A percentile compares a stretch with the other conserved stretches of the same genome.
These are phyloP conservation scores for Elaeis guineensis DNA, from an alignment of 176 grass and related monocot genomes.

Conservation along the genomic window DNA sequence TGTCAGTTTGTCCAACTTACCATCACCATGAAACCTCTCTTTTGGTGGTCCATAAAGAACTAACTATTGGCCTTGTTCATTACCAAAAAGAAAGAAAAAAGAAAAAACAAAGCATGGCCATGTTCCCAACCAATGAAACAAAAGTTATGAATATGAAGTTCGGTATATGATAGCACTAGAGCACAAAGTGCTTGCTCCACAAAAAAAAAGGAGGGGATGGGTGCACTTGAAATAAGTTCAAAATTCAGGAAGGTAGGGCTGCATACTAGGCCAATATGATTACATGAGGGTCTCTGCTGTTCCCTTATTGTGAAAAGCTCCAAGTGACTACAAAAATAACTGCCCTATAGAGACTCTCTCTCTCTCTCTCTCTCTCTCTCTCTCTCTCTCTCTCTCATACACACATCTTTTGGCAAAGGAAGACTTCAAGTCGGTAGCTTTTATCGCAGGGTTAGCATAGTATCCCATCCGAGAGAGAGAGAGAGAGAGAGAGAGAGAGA, in stretches of 20 bases:
- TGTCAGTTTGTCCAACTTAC: too few relatives aligned
- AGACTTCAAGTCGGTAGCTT: conserved; percentile 12
- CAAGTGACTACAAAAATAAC: conserved; percentile 4
- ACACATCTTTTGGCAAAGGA: conserved; percentile 16
- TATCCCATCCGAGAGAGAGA: conserved; percentile 15
- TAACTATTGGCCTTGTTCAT: too few relatives aligned
- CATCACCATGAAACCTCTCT: too few relatives aligned
- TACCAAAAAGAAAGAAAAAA: too few relatives aligned
- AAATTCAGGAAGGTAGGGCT: not conserved
- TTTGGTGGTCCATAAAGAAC: too few relatives aligned
- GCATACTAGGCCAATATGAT: not conserved
- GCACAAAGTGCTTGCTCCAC: too few relatives aligned
- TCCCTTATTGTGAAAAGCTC: not conserved
- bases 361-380: not conserved
- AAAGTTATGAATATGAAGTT: too few relatives aligned
- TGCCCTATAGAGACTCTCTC: not conserved
- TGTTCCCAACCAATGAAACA: too few relatives aligned
- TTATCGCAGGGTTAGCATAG: conserved; percentile 4
- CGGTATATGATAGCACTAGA: too few relatives aligned
- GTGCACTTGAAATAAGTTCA: too few relatives aligned
- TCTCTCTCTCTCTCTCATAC: not conserved
- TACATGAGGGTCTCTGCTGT: not conserved
- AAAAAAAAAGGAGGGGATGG: too few relatives aligned
- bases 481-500: conserved; percentile 8
- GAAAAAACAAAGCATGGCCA: too few relatives aligned